Base-by-base conservation (phyloP, 805 yeast genomes). In the Candida pseudofarinosa region DNA sequence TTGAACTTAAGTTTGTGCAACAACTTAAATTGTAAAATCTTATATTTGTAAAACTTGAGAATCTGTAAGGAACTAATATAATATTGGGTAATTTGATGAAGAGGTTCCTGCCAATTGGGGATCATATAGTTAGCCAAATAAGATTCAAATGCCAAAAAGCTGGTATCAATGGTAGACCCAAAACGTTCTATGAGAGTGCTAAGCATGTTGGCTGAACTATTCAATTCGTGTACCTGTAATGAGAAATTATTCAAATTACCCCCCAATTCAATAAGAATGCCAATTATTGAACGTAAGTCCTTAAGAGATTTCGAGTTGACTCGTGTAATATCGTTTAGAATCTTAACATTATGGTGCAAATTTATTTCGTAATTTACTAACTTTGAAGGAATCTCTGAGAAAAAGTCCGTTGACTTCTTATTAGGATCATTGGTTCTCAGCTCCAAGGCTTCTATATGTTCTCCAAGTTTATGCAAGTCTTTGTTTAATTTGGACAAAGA, bases 161-260 rank as follows among this genome's bases (percentile, higher is more conserved):
- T 70, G 40, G 70, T 60, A 54, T 79, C 83, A 14, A 78, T 65
- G 10, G 71, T 68, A 38, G 78, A 74, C 1, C 83, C 83, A 48
- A 77, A 74, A 40, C 64, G 65, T 53, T 79, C 83, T 32, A 77
- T 67, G 3, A 59, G 42, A 28, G 55, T 47, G 33, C 69, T 60
- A 10, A 67, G 54, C 41, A 54, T 52, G 37, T 60, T 58, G 15
- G 55, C 43, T 19, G 49, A 37, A 10, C 44, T 41, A 13, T 48
- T 40, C 23, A 52, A 46, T 35, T 52, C 65, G 44, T 66, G 68
- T 15, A 63, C 69, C 67, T 60, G 69, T 28, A 79, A 65, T 16
- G 80, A 73, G 49, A 78, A 76, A 45, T 78, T 74, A 55, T 79
- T 79, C 50, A 77, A 67, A 50, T 76, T 74, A 3, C 80, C 81